Evolutionary conservation across 345 rosid genomes (phyloP), one percentile per base, ranked within the genome.

Genomic region (Mallotus nudiflorus): DNA sequence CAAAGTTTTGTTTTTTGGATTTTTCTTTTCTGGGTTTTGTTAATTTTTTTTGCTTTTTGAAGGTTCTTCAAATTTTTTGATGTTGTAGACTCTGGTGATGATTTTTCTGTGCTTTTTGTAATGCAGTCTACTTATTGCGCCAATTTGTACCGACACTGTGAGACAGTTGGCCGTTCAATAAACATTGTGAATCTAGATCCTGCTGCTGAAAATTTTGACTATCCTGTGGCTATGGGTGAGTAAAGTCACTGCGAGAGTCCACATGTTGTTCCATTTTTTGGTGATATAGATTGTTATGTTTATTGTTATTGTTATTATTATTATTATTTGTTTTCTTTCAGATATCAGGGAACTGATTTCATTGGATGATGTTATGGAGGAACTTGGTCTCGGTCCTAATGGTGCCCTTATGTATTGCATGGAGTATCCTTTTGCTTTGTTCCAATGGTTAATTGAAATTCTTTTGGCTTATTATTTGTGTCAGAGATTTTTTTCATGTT

Each of bases 321-420:
- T n/a, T n/a, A n/a, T n/a, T n/a, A n/a, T n/a, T n/a, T 66, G 19
- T 54, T 48, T 59, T 20, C 28, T 54, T 80, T 82, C 82, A 95
- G 97, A 95, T 84, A 95, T 92, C 29, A 84, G 99, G 71, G 97
- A 88, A 68, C 93, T 90, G 70, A 72, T 94, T 74, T 87, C 91
- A 42, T 82, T 94, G 86, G 97, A 94, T 58, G 91, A 88, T 79
- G 97, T 94, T 10, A 94, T 94, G 98, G 93, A 91, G 83, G 95
- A 91, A 62, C 82, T 90, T 40, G 86, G 88, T 19, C 76, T 94
- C 39, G 98, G 97, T 80, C 98, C 97, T 19, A 90, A 91, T 83
- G 97, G 98, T 58, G 97, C 85, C 62, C 89, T 91, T 35, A 75
- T 91, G 65, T 90, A 94, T 80, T 88, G 97, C 82, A 92, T 92